These are phyloP conservation scores for Wallacemonas rigidus DNA, from an alignment of 208 protist genomes.

Conservation along the genomic window DNA sequence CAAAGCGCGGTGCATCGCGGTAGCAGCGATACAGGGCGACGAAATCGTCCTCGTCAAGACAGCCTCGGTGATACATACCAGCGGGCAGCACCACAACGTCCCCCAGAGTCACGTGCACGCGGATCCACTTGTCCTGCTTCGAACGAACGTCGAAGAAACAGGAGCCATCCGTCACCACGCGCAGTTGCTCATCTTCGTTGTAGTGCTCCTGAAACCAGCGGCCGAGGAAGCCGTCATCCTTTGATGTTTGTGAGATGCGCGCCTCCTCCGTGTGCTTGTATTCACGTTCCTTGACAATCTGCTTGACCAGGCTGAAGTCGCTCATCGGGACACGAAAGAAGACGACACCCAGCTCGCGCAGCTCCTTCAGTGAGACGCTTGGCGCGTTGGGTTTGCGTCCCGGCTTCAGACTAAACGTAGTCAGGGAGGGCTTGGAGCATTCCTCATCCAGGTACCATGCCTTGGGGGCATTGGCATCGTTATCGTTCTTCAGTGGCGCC, in stretches of 20 bases:
- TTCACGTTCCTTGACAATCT: slow-evolving; percentile 84
- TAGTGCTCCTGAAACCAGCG: slow-evolving; percentile 94
- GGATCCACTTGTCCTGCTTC: slow-evolving; percentile 93
- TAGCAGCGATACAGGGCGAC: slow-evolving; percentile 84
- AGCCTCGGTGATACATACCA: slow-evolving; percentile 86
- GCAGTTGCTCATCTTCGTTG: slow-evolving; percentile 93
- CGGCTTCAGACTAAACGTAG: slow-evolving; percentile 73
- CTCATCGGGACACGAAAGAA: slow-evolving; percentile 82
- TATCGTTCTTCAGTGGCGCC: slow-evolving; percentile 55
- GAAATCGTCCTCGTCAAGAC: slow-evolving; percentile 90
- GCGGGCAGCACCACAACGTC: slow-evolving; percentile 87
- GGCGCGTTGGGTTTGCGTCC: slow-evolving; percentile 56
- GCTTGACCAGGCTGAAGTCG: slow-evolving; percentile 85
- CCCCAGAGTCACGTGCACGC: slow-evolving; percentile 73
- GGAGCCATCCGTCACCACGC: slow-evolving; percentile 87
- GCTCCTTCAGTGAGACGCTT: slow-evolving; percentile 59
- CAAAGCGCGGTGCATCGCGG: slow-evolving; percentile 80
- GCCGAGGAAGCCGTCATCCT: slow-evolving; percentile 86
- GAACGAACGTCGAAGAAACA: slow-evolving; percentile 93
- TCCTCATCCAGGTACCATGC: slow-evolving; percentile 91
- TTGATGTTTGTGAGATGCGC: slow-evolving; percentile 84
- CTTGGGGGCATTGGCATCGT: slow-evolving; percentile 46
- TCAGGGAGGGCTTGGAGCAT: slow-evolving; percentile 59
- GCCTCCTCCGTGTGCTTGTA: slow-evolving; percentile 93
- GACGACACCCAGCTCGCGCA: slow-evolving; percentile 82